phyloP scores from a whole-genome alignment of 169 alveolate species.

The Eimeria falciformis region DNA sequence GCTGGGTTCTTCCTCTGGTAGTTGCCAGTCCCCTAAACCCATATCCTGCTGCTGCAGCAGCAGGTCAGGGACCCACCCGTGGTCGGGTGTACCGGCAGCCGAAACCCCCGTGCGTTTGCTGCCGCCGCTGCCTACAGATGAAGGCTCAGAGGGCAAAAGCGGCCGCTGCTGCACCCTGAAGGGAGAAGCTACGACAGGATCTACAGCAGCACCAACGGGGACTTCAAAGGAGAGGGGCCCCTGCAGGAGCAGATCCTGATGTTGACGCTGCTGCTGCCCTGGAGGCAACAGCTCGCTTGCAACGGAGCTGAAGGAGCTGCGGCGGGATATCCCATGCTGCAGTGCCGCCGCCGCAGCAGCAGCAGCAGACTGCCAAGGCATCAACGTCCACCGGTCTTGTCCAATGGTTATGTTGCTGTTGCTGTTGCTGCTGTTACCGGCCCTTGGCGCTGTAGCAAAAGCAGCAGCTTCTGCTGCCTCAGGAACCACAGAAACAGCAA shows the following conservation, averaged over 20 bases:
- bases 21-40: constrained; percentile 39
- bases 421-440: neutral
- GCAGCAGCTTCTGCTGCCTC: neutral
- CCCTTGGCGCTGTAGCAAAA: neutral
- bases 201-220: constrained; percentile 69
- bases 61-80: neutral
- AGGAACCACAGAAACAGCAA: neutral
- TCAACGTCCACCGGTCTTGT: constrained; percentile 13
- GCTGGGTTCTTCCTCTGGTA: constrained; percentile 32
- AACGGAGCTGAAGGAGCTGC: constrained; percentile 46
- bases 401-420: neutral
- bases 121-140: neutral
- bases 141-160: neutral
- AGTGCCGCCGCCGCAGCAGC: constrained; percentile 41
- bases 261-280: constrained; percentile 22
- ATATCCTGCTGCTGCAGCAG: constrained; percentile 48
- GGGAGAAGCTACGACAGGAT: constrained; percentile 70
- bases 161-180: constrained; percentile 54
- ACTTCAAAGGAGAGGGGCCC: constrained; percentile 24
- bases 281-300: constrained; percentile 32
- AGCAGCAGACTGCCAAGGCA: constrained; percentile 53
- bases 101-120: neutral
- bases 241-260: constrained; percentile 10
- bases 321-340: constrained; percentile 31
- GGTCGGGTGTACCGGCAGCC: neutral